Percentiles rank a stretch among this genome's conserved stretches.
Conservation (phyloP, 345 rosid species). For the Brassica juncea region DNA sequence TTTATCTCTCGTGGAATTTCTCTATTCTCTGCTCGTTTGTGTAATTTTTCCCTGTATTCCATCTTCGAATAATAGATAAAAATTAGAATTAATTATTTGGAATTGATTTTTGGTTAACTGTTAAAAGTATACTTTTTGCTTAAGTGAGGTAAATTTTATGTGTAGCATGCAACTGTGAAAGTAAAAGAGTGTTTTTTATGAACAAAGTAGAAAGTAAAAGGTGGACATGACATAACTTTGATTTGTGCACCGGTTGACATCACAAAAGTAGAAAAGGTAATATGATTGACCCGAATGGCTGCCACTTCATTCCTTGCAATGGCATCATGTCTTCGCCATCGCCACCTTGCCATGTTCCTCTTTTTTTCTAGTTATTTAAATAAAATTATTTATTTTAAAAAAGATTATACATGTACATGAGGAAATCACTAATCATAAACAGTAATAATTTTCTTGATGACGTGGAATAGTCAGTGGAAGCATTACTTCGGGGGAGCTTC, state of each 20-base stretch:
- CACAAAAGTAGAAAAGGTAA: background rate
- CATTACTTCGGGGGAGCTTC: background rate
- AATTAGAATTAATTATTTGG: background rate
- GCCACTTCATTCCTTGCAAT: slow-evolving; percentile 34
- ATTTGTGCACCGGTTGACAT: slow-evolving; percentile 18
- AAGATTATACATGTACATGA: too few species aligned
- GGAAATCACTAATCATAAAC: too few species aligned
- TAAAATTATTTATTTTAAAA: background rate
- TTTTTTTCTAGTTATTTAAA: background rate
- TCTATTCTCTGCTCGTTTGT: too few species aligned
- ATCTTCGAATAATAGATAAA: too few species aligned
- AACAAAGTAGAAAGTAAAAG: slow-evolving; percentile 36
- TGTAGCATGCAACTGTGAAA: background rate
- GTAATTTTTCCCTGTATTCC: too few species aligned
- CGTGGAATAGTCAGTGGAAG: background rate
- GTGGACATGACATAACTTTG: background rate
- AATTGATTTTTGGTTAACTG: background rate
- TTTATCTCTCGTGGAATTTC: too few species aligned
- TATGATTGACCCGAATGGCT: slow-evolving; percentile 28
- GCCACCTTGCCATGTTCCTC: slow-evolving; percentile 29
- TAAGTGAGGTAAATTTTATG: background rate
- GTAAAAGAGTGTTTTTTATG: background rate
- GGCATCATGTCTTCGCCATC: slow-evolving; percentile 28
- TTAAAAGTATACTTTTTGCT: background rate
- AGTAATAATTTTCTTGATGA: background rate